A percentile compares a stretch with the other conserved stretches of the same genome.
Conservation (phyloP, 2,329 filamentous ascomycete species). For the Fusarium coicis region DNA sequence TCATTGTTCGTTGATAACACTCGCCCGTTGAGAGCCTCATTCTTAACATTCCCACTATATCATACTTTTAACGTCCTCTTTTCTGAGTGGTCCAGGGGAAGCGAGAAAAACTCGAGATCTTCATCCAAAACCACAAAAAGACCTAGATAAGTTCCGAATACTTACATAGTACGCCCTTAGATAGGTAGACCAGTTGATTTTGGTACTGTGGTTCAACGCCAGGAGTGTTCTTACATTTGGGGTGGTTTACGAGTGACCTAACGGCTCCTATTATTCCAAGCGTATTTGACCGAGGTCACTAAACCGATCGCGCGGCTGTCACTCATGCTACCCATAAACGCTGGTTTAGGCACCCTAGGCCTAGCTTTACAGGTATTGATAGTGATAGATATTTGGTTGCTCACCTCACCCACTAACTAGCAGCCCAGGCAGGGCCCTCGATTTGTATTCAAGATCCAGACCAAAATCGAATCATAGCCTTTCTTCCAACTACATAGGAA, state of each 20-base stretch:
- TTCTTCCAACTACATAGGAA: background rate
- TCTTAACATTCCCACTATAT: conserved; percentile 1
- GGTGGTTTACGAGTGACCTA: background rate
- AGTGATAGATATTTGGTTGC: background rate
- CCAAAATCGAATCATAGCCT: background rate
- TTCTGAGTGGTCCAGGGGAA: background rate
- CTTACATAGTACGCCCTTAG: background rate
- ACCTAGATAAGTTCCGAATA: background rate
- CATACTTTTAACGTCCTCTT: background rate
- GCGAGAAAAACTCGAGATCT: background rate
- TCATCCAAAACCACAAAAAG: background rate
- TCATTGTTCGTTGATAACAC: background rate
- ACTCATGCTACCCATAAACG: background rate
- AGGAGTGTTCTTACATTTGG: background rate
- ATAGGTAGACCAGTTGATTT: background rate
- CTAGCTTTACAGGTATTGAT: background rate
- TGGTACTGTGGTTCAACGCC: background rate
- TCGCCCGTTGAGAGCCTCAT: background rate
- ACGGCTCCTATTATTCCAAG: background rate
- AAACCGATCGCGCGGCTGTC: background rate
- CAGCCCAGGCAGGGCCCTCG: background rate
- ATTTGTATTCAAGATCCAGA: background rate
- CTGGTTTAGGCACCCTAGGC: background rate
- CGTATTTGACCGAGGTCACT: background rate
- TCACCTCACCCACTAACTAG: conserved; percentile 6